Evolutionary conservation across 1,284 basidiomycete genomes (phyloP).

Genomic region (Singerocomus rubriflavus): DNA sequence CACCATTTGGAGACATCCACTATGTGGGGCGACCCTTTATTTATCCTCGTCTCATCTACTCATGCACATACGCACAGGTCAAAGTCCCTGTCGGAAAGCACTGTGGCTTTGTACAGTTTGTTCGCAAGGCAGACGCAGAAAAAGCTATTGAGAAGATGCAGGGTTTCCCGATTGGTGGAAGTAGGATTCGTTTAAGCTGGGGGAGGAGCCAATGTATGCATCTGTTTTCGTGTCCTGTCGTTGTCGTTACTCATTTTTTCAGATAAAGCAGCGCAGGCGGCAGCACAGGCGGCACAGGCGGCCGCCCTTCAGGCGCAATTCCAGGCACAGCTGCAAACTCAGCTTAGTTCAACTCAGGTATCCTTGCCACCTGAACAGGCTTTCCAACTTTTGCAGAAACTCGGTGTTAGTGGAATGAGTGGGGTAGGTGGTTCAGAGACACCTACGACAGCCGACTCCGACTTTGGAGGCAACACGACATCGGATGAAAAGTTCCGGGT

Average conservation of each 20-base stretch:
- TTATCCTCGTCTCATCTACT: slow-evolving; percentile 7
- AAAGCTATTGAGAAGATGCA: slow-evolving; percentile 95
- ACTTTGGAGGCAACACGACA: slow-evolving; percentile 17
- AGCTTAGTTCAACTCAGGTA: slow-evolving; percentile 31
- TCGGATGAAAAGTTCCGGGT: slow-evolving; percentile 34
- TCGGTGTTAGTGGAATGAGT: slow-evolving; percentile 46
- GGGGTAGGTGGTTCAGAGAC: slow-evolving; percentile 25
- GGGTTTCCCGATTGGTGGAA: slow-evolving; percentile 90
- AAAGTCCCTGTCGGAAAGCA: slow-evolving; percentile 95
- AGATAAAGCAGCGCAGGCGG: slow-evolving; percentile 87
- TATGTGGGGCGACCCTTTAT: slow-evolving; percentile 55
- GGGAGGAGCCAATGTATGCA: slow-evolving; percentile 84
- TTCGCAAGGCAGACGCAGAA: slow-evolving; percentile 88
- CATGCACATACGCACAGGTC: slow-evolving; percentile 49
- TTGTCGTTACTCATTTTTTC: slow-evolving; percentile 11
- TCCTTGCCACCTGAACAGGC: slow-evolving; percentile 64
- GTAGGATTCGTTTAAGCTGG: slow-evolving; percentile 89
- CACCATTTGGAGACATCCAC: slow-evolving; percentile 88
- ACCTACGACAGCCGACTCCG: slow-evolving; percentile 8
- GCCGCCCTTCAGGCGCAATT: slow-evolving; percentile 59
- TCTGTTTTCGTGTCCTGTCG: not conserved
- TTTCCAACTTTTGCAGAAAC: slow-evolving; percentile 60
- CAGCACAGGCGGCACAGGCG: slow-evolving; percentile 76
- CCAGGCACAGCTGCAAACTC: slow-evolving; percentile 42
- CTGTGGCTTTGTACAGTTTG: slow-evolving; percentile 95